Base-by-base conservation (phyloP, 1,284 basidiomycete species). In the Sporisorium sorghi region DNA sequence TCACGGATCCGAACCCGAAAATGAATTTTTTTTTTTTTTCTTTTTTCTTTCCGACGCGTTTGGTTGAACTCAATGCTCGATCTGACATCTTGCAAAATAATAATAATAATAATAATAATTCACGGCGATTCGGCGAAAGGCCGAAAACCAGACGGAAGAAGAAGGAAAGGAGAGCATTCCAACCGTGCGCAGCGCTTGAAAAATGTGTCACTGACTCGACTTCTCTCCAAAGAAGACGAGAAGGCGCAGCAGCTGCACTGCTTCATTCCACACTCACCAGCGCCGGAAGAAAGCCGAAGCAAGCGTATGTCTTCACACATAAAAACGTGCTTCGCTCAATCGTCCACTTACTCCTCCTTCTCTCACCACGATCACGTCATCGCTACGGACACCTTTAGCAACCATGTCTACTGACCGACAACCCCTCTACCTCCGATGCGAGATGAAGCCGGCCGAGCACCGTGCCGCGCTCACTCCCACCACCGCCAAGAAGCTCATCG, bases 381-480 rank as follows among this genome's bases (percentile, higher is more conserved):
- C 52, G 12, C 14, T 12, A 26, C 33, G 9, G 8, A 40, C 19
- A n/a, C n/a, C 32, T 24, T 47, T 19, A 14, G n/a, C 48, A 33
- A 56, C 26, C 24, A 61, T 56, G 55, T 51, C 60, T 58, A 15
- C 46, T 19, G n/a, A 37, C 37, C 54, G 62, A 53, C 82, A 84
- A 63, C 76, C 78, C 5, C 65, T 84, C 58, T 84, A 80, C 72
- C 77, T 85, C 52, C 76, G 82, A 14, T 83, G 80, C 57, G 81
- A 83, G 70, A 80, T 81, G 59, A 83, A 83, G 73, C 76, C 74
- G 33, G 62, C 70, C 78, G 97, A 99, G 86, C 91, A 91, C 73
- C 92, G 96, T 64, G 91, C 94, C 40, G 96, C 96, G 15, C 88
- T 99, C 77, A 97, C 95, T 15, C 96, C 96, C 3, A 91, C 92